Conservation (phyloP, 768 basidiomycete species). For the Leccinum fibrillosum region DNA sequence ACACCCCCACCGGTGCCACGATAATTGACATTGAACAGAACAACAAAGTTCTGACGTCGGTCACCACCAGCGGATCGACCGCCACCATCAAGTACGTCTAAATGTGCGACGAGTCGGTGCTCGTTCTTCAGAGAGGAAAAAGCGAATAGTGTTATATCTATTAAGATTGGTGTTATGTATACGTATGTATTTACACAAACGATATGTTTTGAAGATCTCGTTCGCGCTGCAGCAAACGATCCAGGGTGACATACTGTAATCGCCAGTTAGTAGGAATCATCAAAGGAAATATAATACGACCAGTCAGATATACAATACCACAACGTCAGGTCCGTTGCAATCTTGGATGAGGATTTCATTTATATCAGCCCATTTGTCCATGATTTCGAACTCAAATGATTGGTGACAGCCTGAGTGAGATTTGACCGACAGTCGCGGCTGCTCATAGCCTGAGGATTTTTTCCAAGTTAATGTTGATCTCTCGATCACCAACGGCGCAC, state of each 20-base stretch:
- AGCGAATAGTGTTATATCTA: neutral
- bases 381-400: too few relatives aligned
- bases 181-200: neutral
- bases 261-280: neutral
- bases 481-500: neutral
- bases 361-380: too few relatives aligned
- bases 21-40: slow-evolving; percentile 14
- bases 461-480: neutral
- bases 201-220: neutral
- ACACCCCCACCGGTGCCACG: slow-evolving; percentile 13
- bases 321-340: neutral
- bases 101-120: neutral
- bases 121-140: neutral
- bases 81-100: slow-evolving; percentile 10
- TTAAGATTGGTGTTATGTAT: neutral
- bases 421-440: neutral
- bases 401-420: neutral
- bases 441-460: too few relatives aligned
- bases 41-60: slow-evolving; percentile 9
- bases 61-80: slow-evolving; percentile 1
- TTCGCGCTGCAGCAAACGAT: neutral
- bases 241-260: neutral
- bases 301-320: neutral
- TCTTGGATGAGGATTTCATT: neutral
- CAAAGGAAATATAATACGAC: neutral